phyloP scores from a whole-genome alignment of 1,284 basidiomycete species.

The Ustilago nuda region DNA sequence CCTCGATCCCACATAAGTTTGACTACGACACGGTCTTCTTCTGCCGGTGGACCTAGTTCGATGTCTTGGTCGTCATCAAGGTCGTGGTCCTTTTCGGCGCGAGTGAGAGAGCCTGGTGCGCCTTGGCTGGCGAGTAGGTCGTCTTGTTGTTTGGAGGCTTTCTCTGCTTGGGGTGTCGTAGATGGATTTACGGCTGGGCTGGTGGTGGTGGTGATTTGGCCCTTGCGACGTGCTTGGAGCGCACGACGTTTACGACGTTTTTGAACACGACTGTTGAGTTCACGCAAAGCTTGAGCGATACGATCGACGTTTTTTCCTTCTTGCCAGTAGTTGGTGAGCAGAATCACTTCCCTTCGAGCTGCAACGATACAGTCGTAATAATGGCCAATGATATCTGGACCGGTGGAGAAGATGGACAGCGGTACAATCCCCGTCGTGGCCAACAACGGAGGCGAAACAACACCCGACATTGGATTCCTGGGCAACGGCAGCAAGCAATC shows the following conservation, averaged over 20 bases:
- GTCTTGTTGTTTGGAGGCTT: constrained; percentile 28
- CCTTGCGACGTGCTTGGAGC: constrained; percentile 24
- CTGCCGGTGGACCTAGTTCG: constrained; percentile 38
- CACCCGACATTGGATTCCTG: constrained; percentile 61
- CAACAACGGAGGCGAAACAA: constrained; percentile 65
- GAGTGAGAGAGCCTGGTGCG: constrained; percentile 40
- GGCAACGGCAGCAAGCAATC: constrained; percentile 62
- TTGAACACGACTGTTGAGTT: constrained; percentile 55
- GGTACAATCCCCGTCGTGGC: constrained; percentile 67
- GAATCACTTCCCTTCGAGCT: constrained; percentile 63
- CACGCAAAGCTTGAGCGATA: constrained; percentile 63
- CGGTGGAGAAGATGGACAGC: constrained; percentile 66
- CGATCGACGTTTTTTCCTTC: constrained; percentile 64
- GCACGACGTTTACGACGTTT: constrained; percentile 39
- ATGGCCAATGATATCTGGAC: constrained; percentile 68
- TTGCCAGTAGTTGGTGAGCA: constrained; percentile 69
- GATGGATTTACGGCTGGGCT: constrained; percentile 15
- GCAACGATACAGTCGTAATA: constrained; percentile 68
- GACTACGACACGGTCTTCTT: constrained; percentile 60
- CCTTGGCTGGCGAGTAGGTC: constrained; percentile 31
- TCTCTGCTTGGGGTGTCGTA: constrained; percentile 24
- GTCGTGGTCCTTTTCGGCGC: constrained; percentile 28
- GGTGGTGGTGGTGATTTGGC: not conserved
- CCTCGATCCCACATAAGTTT: constrained; percentile 69
- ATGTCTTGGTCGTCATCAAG: constrained; percentile 26